phyloP scores from a whole-genome alignment of 2,329 filamentous ascomycete genomes.

The Pseudocercospora macadamiae region DNA sequence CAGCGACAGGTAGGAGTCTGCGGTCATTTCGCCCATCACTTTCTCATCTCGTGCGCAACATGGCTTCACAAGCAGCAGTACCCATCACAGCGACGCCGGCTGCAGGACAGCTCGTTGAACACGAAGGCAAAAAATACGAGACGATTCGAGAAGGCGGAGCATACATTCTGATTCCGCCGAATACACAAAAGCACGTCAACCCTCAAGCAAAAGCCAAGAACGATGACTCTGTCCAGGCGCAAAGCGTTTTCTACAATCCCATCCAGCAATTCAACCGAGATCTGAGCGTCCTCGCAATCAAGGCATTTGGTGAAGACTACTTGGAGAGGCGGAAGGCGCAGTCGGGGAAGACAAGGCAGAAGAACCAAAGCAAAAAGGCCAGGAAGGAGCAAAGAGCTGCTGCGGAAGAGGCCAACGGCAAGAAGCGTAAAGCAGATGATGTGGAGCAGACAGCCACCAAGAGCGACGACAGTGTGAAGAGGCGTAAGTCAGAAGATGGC shows the following conservation, averaged over 20 bases:
- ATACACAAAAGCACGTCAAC: slow-evolving; percentile 52
- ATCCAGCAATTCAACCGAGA: slow-evolving; percentile 99
- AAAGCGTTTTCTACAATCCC: slow-evolving; percentile 94
- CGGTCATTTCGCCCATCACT: background rate
- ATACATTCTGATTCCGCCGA: slow-evolving; percentile 65
- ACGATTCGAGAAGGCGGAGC: slow-evolving; percentile 70
- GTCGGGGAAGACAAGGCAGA: slow-evolving; percentile 39
- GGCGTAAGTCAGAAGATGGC: slow-evolving; percentile 20
- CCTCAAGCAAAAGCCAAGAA: slow-evolving; percentile 48
- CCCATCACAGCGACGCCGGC: slow-evolving; percentile 30
- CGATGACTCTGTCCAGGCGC: slow-evolving; percentile 55
- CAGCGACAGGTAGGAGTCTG: slow-evolving; percentile 21
- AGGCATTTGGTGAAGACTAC: slow-evolving; percentile 76
- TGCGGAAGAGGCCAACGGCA: slow-evolving; percentile 15
- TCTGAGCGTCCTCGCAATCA: slow-evolving; percentile 88
- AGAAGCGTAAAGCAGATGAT: slow-evolving; percentile 12
- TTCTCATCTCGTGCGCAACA: slow-evolving; percentile 8
- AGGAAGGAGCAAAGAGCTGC: slow-evolving; percentile 40
- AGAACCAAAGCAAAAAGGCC: slow-evolving; percentile 34
- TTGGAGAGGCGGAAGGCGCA: slow-evolving; percentile 31
- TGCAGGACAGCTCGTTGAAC: slow-evolving; percentile 37
- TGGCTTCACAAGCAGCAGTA: slow-evolving; percentile 15
- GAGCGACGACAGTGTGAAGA: slow-evolving; percentile 12
- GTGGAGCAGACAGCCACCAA: slow-evolving; percentile 35
- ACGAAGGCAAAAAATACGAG: slow-evolving; percentile 43